phyloP scores from a whole-genome alignment of 306 rosid species.

The Rosa multiflora region DNA sequence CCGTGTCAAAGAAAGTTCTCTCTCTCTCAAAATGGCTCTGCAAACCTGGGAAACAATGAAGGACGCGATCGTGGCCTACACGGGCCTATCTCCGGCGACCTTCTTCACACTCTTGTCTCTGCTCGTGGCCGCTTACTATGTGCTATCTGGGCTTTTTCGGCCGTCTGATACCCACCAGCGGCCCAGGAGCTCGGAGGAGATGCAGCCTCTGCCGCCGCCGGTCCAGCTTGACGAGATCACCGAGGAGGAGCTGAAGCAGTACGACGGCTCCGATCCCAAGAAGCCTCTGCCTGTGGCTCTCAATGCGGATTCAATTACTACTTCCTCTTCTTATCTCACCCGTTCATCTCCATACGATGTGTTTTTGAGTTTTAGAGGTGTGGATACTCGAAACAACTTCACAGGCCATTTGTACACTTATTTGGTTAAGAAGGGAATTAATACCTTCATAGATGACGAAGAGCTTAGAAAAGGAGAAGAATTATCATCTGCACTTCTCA shows the following conservation, averaged over 20 bases:
- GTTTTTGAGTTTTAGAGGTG: neutral
- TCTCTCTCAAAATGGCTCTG: slow-evolving; percentile 49
- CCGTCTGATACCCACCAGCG: slow-evolving; percentile 23
- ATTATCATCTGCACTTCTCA: neutral
- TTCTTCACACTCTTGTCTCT: slow-evolving; percentile 51
- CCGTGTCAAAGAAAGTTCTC: neutral
- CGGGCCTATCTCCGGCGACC: slow-evolving; percentile 81
- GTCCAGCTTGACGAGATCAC: neutral
- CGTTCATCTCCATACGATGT: neutral
- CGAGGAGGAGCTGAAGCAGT: neutral
- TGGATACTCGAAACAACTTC: neutral
- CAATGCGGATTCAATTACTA: neutral
- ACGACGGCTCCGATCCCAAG: neutral
- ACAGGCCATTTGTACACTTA: neutral
- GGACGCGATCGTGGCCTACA: slow-evolving; percentile 68
- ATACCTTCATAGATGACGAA: neutral
- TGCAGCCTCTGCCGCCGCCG: neutral
- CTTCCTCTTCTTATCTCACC: neutral
- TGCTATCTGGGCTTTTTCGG: slow-evolving; percentile 55
- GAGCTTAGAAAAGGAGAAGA: neutral
- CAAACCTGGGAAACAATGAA: slow-evolving; percentile 80
- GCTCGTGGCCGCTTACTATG: slow-evolving; percentile 46
- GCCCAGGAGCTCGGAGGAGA: slow-evolving; percentile 5
- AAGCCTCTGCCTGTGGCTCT: slow-evolving; percentile 37
- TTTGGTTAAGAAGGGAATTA: neutral